Evolutionary conservation across 2,329 filamentous ascomycete species (phyloP).

Genomic region (Aspergillus tanneri): DNA sequence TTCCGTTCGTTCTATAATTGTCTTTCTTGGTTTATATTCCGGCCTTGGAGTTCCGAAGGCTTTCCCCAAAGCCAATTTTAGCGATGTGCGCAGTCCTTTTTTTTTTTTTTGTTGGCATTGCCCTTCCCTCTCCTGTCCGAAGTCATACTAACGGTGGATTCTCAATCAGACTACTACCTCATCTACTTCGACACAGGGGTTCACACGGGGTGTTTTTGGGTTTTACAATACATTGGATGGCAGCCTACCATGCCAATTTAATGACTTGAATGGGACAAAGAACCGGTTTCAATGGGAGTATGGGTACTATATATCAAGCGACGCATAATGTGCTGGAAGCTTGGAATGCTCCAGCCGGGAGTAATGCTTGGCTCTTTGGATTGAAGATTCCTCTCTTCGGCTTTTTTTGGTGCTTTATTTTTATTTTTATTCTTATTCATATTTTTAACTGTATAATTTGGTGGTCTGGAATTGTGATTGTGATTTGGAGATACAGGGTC

Average conservation of each 20-base stretch:
- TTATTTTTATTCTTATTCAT: slow-evolving; percentile 1
- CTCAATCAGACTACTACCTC: not conserved
- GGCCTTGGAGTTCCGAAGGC: slow-evolving; percentile 13
- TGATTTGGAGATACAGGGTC: not conserved
- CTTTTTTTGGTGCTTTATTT: too few relatives aligned
- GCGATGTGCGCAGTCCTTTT: too few relatives aligned
- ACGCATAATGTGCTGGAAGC: slow-evolving; percentile 13
- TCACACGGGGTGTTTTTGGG: slow-evolving; percentile 15
- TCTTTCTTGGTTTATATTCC: slow-evolving; percentile 5
- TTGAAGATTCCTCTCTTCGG: not conserved
- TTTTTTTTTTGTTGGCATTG: too few relatives aligned
- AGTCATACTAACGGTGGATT: too few relatives aligned
- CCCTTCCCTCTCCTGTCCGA: too few relatives aligned
- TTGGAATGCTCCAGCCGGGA: slow-evolving; percentile 7
- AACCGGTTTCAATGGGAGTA: slow-evolving; percentile 21
- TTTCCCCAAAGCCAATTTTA: too few relatives aligned
- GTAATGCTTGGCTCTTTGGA: slow-evolving; percentile 1
- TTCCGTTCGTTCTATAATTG: too few relatives aligned
- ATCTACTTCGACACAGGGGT: slow-evolving; percentile 13
- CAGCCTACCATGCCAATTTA: slow-evolving; percentile 17
- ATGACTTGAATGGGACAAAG: slow-evolving; percentile 24
- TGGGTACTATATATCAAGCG: slow-evolving; percentile 15
- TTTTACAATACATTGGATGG: slow-evolving; percentile 11
- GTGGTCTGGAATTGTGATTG: slow-evolving; percentile 6
- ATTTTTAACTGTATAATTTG: not conserved